Evolutionary conservation across 1,284 basidiomycete genomes (phyloP).

Genomic region (Porogramme epimiltina): DNA sequence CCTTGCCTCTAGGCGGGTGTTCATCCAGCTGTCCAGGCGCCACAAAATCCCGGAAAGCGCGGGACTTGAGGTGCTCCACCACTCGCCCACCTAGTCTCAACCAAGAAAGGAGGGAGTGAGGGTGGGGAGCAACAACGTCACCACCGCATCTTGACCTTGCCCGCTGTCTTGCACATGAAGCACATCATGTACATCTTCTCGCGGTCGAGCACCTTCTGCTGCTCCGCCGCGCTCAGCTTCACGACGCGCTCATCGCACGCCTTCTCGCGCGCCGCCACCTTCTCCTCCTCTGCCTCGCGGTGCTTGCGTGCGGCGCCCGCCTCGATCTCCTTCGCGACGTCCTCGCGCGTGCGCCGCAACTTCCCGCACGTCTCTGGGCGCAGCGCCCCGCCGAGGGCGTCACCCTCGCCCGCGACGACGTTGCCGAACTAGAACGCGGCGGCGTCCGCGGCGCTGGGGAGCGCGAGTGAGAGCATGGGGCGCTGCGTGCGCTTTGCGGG

Average conservation of each 20-base stretch:
- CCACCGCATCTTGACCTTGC: slow-evolving; percentile 55
- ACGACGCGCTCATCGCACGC: slow-evolving; percentile 66
- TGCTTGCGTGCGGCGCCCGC: slow-evolving; percentile 72
- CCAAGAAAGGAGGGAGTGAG: not conserved
- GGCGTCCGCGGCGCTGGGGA: slow-evolving; percentile 57
- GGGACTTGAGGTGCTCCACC: too few relatives aligned
- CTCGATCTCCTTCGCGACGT: slow-evolving; percentile 65
- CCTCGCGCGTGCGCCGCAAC: slow-evolving; percentile 71
- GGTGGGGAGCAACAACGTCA: too few relatives aligned
- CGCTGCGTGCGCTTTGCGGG: slow-evolving; percentile 63
- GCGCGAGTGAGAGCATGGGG: slow-evolving; percentile 65
- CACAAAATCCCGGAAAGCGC: too few relatives aligned
- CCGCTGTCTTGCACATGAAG: slow-evolving; percentile 73
- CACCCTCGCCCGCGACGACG: slow-evolving; percentile 50
- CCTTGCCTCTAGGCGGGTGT: too few relatives aligned
- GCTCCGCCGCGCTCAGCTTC: slow-evolving; percentile 77
- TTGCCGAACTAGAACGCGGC: slow-evolving; percentile 76
- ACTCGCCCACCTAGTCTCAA: too few relatives aligned
- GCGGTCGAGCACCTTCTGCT: slow-evolving; percentile 82
- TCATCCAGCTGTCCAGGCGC: too few relatives aligned
- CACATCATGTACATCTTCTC: slow-evolving; percentile 71
- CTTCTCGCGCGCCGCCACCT: slow-evolving; percentile 75
- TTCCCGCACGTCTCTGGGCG: slow-evolving; percentile 82
- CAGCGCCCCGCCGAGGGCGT: slow-evolving; percentile 39
- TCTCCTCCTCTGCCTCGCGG: slow-evolving; percentile 70